phyloP scores from a whole-genome alignment of 345 rosid genomes.

The Eucalyptus camaldulensis region DNA sequence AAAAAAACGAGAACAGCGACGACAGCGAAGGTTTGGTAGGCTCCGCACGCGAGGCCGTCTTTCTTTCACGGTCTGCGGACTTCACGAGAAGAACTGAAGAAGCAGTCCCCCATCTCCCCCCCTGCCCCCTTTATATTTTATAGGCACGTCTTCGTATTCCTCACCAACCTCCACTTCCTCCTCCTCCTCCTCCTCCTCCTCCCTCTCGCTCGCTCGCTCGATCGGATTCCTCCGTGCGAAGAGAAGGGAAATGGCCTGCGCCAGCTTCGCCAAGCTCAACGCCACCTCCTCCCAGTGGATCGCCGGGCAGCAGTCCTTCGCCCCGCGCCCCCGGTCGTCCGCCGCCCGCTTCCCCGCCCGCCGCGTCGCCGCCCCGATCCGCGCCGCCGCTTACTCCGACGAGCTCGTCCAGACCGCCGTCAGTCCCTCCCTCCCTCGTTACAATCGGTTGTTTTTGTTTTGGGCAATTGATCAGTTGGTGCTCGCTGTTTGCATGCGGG shows the following conservation, averaged over 20 bases:
- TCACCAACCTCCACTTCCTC: background rate
- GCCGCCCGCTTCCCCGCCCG: constrained; percentile 11
- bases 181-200: background rate
- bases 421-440: constrained; percentile 9
- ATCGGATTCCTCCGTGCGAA: background rate
- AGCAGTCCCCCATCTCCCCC: background rate
- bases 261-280: constrained; percentile 57
- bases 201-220: background rate
- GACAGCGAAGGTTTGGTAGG: background rate
- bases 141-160: background rate
- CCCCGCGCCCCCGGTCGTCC: constrained; percentile 22
- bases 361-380: constrained; percentile 66
- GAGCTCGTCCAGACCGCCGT: constrained; percentile 95
- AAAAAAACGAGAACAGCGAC: background rate
- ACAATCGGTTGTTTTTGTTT: background rate
- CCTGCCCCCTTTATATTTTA: background rate
- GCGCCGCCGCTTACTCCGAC: constrained; percentile 65
- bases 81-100: background rate
- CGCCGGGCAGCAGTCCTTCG: constrained; percentile 52
- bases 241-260: constrained; percentile 54
- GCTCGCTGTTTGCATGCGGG: background rate
- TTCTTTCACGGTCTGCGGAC: background rate
- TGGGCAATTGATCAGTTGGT: background rate
- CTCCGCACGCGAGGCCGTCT: background rate
- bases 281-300: constrained; percentile 60